These are phyloP conservation scores for Trichoderma harzianum DNA, from an alignment of 2,329 filamentous ascomycete genomes.

Conservation along the genomic window DNA sequence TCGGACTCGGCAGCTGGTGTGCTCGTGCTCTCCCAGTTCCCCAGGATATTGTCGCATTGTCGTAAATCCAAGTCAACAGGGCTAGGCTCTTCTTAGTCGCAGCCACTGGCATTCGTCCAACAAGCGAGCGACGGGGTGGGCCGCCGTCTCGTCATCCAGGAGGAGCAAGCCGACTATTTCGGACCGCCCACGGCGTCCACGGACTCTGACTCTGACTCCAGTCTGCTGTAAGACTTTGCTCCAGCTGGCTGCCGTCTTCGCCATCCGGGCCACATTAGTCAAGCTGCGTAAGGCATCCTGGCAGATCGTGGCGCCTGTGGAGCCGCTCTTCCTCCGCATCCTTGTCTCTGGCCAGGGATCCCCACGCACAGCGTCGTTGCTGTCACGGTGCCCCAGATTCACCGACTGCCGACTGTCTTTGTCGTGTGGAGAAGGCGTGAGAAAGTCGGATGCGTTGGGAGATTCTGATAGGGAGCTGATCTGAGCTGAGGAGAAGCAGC, in stretches of 20 bases:
- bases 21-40: neutral
- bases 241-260: neutral
- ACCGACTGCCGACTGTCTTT: conserved; percentile 2
- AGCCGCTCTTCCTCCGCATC: neutral
- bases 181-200: neutral
- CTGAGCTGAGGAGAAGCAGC: neutral
- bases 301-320: conserved; percentile 14
- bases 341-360: neutral
- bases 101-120: conserved; percentile 4
- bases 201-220: neutral
- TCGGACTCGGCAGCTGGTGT: neutral
- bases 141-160: neutral
- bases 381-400: neutral
- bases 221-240: neutral
- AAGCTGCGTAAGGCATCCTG: neutral
- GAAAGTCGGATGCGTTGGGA: neutral
- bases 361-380: neutral
- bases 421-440: neutral
- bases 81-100: neutral
- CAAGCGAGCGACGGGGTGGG: conserved; percentile 11
- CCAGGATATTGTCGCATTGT: neutral
- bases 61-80: neutral
- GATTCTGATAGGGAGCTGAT: neutral
- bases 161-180: neutral
- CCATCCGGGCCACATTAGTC: neutral